Conservation (phyloP, 73 alveolate genomes). For the Stentor coeruleus region DNA sequence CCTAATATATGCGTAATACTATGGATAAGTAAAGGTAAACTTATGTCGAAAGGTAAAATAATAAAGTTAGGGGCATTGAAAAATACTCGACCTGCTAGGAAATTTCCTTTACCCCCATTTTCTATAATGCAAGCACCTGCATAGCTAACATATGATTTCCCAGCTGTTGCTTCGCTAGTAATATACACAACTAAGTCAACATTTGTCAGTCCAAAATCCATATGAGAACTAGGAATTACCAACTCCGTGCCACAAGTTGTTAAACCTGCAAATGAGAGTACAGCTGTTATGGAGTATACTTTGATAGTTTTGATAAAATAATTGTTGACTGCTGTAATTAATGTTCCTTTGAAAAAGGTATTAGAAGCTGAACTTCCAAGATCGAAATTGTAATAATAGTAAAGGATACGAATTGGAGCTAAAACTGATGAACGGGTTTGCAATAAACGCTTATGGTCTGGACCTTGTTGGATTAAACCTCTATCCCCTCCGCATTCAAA, state of each 20-base stretch:
- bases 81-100: background rate
- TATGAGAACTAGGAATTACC: background rate
- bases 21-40: background rate
- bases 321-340: background rate
- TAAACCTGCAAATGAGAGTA: background rate
- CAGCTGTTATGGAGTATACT: background rate
- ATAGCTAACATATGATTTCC: background rate
- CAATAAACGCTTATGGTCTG: background rate
- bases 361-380: background rate
- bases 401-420: background rate
- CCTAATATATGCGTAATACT: background rate
- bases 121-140: constrained; percentile 4
- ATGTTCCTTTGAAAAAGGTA: background rate
- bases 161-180: background rate
- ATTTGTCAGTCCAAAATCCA: background rate
- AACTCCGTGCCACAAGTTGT: too few relatives aligned
- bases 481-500: constrained; percentile 7
- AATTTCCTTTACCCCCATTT: background rate
- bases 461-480: too few relatives aligned
- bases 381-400: background rate
- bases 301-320: background rate
- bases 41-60: background rate
- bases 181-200: background rate
- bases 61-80: background rate
- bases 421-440: background rate